phyloP scores from a whole-genome alignment of 257 asterid species.

The Lycium barbarum region DNA sequence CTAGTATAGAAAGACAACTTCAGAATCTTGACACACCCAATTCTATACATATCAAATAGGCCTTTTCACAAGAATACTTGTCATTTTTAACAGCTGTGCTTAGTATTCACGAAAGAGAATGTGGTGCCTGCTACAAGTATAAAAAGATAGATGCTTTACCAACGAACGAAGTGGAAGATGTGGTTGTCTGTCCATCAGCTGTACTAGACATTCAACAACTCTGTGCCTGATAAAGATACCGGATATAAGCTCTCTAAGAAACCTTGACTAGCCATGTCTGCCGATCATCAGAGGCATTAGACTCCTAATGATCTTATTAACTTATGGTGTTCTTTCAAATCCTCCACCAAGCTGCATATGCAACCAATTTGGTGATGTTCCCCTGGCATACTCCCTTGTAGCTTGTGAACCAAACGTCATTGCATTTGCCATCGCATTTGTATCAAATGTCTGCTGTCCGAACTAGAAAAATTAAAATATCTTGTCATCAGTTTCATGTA shows the following conservation, averaged over 20 bases:
- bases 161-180: slow-evolving; percentile 6
- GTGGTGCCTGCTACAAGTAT: slow-evolving; percentile 19
- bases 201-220: slow-evolving; percentile 17
- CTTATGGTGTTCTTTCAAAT: slow-evolving; percentile 49
- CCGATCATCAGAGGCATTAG: not conserved
- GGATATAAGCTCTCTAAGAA: not conserved
- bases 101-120: not conserved
- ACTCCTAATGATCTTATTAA: no score
- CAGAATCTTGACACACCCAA: slow-evolving; percentile 31
- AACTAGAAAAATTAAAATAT: slow-evolving; percentile 43
- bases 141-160: not conserved
- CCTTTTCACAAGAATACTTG: slow-evolving; percentile 30
- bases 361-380: slow-evolving; percentile 65
- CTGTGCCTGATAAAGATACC: not conserved
- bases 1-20: slow-evolving; percentile 18
- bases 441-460: slow-evolving; percentile 56
- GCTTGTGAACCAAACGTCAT: slow-evolving; percentile 44
- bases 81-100: not conserved
- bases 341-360: slow-evolving; percentile 78
- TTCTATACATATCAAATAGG: slow-evolving; percentile 33
- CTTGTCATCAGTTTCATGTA: not conserved
- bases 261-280: slow-evolving; percentile 5
- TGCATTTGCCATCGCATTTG: slow-evolving; percentile 24
- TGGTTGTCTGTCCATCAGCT: slow-evolving; percentile 7
- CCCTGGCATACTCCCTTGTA: slow-evolving; percentile 53